Evolutionary conservation across 1,284 basidiomycete species (phyloP), one percentile per base, ranked within the genome.

Genomic region (Caloboletus firmus): DNA sequence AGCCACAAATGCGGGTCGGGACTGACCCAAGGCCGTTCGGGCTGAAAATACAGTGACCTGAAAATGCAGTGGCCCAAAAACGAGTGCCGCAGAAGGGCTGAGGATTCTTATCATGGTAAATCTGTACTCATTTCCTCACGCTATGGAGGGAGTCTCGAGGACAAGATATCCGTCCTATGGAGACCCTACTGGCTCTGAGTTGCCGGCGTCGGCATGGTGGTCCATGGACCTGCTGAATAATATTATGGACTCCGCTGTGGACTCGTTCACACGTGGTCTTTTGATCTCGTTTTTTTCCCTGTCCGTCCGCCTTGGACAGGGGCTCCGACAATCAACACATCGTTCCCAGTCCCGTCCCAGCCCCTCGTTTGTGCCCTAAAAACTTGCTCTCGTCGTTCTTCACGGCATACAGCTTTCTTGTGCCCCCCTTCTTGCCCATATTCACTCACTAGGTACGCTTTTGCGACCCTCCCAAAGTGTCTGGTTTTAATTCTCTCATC

Each of bases 201-300:
- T 63, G 61, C 54, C 63, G 64, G 11, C 15, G 0, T 52, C 64
- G 63, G 62, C 66, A 63, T 0, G 0, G 0, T 26, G 53, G 68
- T 67, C 66, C 69, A 58, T 49, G 64, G 68, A 69, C 68, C 47
- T 43, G 63, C 52, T 67, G 41, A 66, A 26, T 68, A 28, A 64
- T 51, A 0, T 0, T 0, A 8, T 43, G 57, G 57, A 58, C 55
- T 45, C 55, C 51, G 41, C 46, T 4, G 49, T 65, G 62, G 66
- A 67, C 63, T 9, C 3, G 11, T 55, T 53, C 32, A 51, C 66
- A 68, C 66, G 66, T 68, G 66, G 45, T 55, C 51, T 48, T 69
- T 67, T 68, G 68, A 68, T 70, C 64, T 70, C 51, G 65, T 68
- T 68, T 68, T 68, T 68, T 70, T 69, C 68, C 66, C 64, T 69